Evolutionary conservation across 805 yeast species (phyloP).

Genomic region (Candida incommunis): DNA sequence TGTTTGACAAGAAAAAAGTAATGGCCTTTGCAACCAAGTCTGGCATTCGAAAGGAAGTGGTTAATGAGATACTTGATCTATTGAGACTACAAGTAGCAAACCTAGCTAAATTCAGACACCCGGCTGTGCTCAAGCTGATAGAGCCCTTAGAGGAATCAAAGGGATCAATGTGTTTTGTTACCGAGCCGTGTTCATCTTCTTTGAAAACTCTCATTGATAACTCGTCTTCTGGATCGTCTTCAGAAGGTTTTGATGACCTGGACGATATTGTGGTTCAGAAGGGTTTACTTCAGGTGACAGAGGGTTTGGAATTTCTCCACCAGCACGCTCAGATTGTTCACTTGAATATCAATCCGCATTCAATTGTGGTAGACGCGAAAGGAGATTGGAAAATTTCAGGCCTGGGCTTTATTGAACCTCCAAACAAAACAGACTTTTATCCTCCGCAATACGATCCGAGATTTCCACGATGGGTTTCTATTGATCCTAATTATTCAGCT

Average conservation of each 20-base stretch:
- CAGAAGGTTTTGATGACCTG: constrained; percentile 31
- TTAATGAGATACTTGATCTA: constrained; percentile 51
- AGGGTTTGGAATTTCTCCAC: constrained; percentile 75
- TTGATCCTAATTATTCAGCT: constrained; percentile 62
- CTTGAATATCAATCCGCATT: constrained; percentile 61
- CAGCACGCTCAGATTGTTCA: constrained; percentile 62
- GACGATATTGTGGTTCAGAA: constrained; percentile 66
- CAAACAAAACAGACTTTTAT: constrained; percentile 39
- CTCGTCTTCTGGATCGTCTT: constrained; percentile 14
- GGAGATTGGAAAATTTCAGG: constrained; percentile 95
- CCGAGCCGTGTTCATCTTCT: constrained; percentile 59
- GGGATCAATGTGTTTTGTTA: constrained; percentile 62
- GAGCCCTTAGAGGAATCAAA: constrained; percentile 87
- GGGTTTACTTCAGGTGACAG: constrained; percentile 66
- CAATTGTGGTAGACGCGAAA: constrained; percentile 56
- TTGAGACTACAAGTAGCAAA: constrained; percentile 55
- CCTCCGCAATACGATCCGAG: constrained; percentile 64
- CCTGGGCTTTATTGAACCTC: constrained; percentile 32
- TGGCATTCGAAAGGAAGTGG: constrained; percentile 32
- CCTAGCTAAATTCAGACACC: constrained; percentile 75
- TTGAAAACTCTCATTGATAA: constrained; percentile 30
- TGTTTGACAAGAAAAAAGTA: constrained; percentile 68
- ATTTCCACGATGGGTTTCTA: constrained; percentile 55
- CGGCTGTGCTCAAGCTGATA: constrained; percentile 65
- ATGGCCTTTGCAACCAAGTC: constrained; percentile 39